Evolutionary conservation across 345 rosid genomes (phyloP).

Genomic region (Lepidium africanum): DNA sequence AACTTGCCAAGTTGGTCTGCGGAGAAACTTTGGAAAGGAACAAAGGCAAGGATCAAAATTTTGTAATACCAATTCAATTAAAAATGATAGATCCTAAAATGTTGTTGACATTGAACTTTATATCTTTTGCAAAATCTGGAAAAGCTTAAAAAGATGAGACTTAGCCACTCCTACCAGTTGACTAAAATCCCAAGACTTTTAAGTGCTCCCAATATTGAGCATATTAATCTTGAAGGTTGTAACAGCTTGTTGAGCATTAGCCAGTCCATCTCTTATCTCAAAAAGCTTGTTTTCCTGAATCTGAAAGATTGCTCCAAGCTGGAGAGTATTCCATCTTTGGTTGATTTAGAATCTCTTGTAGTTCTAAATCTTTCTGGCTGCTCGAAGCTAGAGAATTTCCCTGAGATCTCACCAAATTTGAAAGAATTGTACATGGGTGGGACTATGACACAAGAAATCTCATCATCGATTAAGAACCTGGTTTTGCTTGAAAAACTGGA

Average conservation of each 20-base stretch:
- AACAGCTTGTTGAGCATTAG: not conserved
- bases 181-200: not conserved
- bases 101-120: not conserved
- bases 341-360: not conserved
- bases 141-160: not conserved
- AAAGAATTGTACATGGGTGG: slow-evolving; percentile 1
- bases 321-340: slow-evolving; percentile 7
- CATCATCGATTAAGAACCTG: slow-evolving; percentile 15
- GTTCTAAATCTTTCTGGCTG: not conserved
- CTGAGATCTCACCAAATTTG: not conserved
- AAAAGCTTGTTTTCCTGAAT: not conserved
- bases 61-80: not conserved
- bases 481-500: slow-evolving; percentile 17
- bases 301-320: not conserved
- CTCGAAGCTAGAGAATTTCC: not conserved
- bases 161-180: not conserved
- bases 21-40: slow-evolving; percentile 26
- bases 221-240: not conserved
- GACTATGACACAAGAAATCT: slow-evolving; percentile 22
- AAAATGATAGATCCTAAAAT: not conserved
- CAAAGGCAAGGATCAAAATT: not conserved
- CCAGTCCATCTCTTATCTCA: not conserved
- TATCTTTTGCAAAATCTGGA: not conserved
- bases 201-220: not conserved
- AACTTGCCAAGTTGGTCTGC: not conserved